A percentile compares a stretch with the other conserved stretches of the same genome.
phyloP scores from a whole-genome alignment of 495 filamentous ascomycete species.

The Xylona heveae region DNA sequence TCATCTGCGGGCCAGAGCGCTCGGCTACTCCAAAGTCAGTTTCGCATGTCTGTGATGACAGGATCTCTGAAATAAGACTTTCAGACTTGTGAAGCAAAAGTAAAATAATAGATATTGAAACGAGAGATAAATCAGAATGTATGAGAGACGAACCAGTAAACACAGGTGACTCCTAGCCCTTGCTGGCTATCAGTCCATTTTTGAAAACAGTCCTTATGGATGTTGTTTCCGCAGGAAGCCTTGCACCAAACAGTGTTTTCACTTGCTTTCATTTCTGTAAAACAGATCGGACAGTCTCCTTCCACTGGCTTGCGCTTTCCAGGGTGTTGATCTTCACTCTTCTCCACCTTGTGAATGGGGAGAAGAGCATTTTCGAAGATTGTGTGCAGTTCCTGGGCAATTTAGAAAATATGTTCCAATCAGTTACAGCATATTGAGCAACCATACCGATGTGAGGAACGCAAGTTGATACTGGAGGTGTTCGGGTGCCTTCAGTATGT shows the following conservation, averaged over 20 bases:
- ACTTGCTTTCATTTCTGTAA: slow-evolving; percentile 36
- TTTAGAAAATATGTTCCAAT: background rate
- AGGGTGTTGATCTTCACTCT: slow-evolving; percentile 9
- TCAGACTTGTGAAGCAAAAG: slow-evolving; percentile 1
- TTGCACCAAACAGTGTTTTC: slow-evolving; percentile 51
- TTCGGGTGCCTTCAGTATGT: slow-evolving; percentile 38
- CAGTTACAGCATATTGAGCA: background rate
- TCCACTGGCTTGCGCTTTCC: slow-evolving; percentile 40
- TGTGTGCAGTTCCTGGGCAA: slow-evolving; percentile 33
- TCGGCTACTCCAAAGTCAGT: slow-evolving; percentile 27
- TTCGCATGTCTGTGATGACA: background rate
- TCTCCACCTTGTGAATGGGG: slow-evolving; percentile 13
- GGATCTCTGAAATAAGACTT: background rate
- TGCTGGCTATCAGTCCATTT: slow-evolving; percentile 41
- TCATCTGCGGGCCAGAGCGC: slow-evolving; percentile 37
- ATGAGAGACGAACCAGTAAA: slow-evolving; percentile 33
- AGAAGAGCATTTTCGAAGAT: slow-evolving; percentile 35
- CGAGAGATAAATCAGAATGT: background rate
- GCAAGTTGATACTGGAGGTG: slow-evolving; percentile 56
- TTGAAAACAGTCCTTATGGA: slow-evolving; percentile 52
- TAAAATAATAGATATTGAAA: background rate
- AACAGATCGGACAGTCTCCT: slow-evolving; percentile 68
- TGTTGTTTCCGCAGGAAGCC: slow-evolving; percentile 55
- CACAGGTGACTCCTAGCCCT: slow-evolving; percentile 35
- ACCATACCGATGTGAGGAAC: slow-evolving; percentile 31